phyloP scores from a whole-genome alignment of 495 filamentous ascomycete species.

The Daldinia concentrica region DNA sequence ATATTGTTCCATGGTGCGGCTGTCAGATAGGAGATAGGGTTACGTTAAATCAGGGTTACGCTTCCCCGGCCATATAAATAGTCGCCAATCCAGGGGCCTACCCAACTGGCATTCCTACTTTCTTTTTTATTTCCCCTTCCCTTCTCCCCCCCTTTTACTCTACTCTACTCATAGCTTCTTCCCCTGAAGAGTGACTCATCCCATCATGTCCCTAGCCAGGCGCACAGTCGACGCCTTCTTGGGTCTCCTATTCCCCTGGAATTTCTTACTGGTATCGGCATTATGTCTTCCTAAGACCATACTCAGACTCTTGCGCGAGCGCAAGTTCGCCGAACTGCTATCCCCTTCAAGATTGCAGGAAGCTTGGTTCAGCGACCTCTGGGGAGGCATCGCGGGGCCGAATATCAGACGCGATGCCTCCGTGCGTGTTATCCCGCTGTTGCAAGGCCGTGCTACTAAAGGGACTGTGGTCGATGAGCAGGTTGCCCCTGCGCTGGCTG shows the following conservation, averaged over 20 bases:
- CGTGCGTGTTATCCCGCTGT: slow-evolving; percentile 51
- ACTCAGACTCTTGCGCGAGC: slow-evolving; percentile 40
- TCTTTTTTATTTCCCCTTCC: not conserved
- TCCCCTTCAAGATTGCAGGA: slow-evolving; percentile 48
- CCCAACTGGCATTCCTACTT: too few species aligned
- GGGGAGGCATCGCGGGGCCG: slow-evolving; percentile 53
- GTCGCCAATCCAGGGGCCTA: not conserved
- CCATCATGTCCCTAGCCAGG: slow-evolving; percentile 10
- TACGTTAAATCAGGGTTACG: not conserved
- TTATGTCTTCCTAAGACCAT: slow-evolving; percentile 52
- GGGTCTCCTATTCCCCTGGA: slow-evolving; percentile 50
- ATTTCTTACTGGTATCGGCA: slow-evolving; percentile 51
- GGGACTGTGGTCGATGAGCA: slow-evolving; percentile 41
- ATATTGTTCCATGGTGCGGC: too few species aligned
- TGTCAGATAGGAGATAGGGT: too few species aligned
- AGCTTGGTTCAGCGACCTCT: slow-evolving; percentile 62
- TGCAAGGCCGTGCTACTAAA: slow-evolving; percentile 48
- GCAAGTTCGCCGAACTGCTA: slow-evolving; percentile 43
- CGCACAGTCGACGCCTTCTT: slow-evolving; percentile 29
- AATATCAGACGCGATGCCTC: slow-evolving; percentile 42
- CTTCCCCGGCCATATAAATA: slow-evolving; percentile 9
- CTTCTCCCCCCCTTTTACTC: not conserved
- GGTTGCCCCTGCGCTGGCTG: slow-evolving; percentile 44
- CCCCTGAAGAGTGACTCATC: not conserved
- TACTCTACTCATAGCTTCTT: not conserved